These are phyloP conservation scores for Phialophora chinensis DNA, from an alignment of 2,329 filamentous ascomycete species.

Conservation along the genomic window DNA sequence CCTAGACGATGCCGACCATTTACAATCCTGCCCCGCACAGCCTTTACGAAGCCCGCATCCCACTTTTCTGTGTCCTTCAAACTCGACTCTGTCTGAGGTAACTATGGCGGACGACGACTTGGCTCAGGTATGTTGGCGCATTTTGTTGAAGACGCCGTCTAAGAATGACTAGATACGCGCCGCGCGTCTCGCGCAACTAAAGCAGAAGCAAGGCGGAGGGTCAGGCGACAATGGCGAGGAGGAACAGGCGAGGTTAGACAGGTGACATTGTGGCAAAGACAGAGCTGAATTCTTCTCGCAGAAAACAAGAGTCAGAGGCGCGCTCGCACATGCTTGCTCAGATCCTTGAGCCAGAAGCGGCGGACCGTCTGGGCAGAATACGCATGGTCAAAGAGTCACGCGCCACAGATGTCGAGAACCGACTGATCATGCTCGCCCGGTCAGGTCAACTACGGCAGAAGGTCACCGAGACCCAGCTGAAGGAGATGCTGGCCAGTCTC, in stretches of 20 bases:
- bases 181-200: conserved; percentile 91
- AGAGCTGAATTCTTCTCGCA: conserved; percentile 37
- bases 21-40: conserved; percentile 22
- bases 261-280: not conserved
- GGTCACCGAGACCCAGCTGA: conserved; percentile 90
- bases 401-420: conserved; percentile 87
- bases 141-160: not conserved
- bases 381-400: conserved; percentile 93
- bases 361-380: conserved; percentile 91
- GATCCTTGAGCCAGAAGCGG: conserved; percentile 92
- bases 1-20: conserved; percentile 7
- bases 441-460: conserved; percentile 84
- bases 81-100: not conserved
- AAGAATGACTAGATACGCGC: conserved; percentile 72
- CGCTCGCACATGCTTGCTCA: conserved; percentile 81
- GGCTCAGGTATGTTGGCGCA: conserved; percentile 59
- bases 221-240: conserved; percentile 60
- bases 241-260: conserved; percentile 67
- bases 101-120: conserved; percentile 70
- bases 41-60: conserved; percentile 7
- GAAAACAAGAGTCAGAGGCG: conserved; percentile 66
- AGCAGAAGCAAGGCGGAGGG: conserved; percentile 68
- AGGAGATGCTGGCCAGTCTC: conserved; percentile 74
- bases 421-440: conserved; percentile 88
- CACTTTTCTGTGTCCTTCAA: not conserved